phyloP scores from a whole-genome alignment of 2,329 filamentous ascomycete species.

The Sclerotinia subarctica region DNA sequence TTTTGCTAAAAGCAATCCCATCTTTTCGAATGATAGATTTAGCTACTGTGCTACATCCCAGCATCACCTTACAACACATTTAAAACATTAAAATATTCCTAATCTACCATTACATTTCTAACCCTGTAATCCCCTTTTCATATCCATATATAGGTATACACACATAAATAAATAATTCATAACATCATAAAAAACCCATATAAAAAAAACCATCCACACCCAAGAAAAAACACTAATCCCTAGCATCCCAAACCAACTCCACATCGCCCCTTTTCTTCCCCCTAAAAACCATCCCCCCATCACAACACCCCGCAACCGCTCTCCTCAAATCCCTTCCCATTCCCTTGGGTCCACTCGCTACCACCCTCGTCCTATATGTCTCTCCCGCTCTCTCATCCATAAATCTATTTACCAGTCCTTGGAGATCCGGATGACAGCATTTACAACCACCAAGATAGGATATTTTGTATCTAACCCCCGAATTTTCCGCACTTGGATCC shows the following conservation, averaged over 20 bases:
- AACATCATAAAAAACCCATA: too few relatives aligned
- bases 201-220: too few relatives aligned
- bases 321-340: conserved; percentile 58
- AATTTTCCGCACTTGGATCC: not conserved
- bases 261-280: conserved; percentile 54
- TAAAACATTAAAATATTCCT: too few relatives aligned
- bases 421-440: conserved; percentile 19
- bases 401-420: conserved; percentile 48
- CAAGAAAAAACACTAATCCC: conserved; percentile 34
- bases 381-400: conserved; percentile 44
- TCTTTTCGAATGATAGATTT: too few relatives aligned
- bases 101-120: too few relatives aligned
- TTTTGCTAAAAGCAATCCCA: too few relatives aligned
- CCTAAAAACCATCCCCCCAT: conserved; percentile 52
- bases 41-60: too few relatives aligned
- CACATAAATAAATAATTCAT: too few relatives aligned
- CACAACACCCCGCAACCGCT: conserved; percentile 54
- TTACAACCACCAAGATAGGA: not conserved
- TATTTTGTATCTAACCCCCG: not conserved
- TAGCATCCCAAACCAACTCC: conserved; percentile 56
- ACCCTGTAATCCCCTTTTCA: too few relatives aligned
- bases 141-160: too few relatives aligned
- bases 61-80: too few relatives aligned
- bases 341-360: conserved; percentile 57
- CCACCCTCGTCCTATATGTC: conserved; percentile 51